Conservation (phyloP, 2,329 filamentous ascomycete species). For the Diaporthe helianthi region DNA sequence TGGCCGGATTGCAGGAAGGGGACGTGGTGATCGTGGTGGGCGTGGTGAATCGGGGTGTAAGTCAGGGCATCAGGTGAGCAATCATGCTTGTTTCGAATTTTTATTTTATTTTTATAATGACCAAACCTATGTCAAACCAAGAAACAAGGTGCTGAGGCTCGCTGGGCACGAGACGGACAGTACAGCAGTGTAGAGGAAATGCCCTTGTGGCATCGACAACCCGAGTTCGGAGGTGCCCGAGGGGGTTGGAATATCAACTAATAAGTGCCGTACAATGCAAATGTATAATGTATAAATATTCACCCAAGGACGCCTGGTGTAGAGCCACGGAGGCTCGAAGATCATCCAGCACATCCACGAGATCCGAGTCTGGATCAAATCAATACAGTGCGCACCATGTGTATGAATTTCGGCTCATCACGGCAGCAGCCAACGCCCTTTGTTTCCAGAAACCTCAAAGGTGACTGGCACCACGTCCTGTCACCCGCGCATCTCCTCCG, state of each 20-base stretch:
- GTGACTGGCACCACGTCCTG: background rate
- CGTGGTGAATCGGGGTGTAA: too few species aligned
- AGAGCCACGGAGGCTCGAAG: too few species aligned
- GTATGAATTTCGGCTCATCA: constrained; percentile 5
- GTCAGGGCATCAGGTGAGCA: background rate
- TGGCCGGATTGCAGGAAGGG: background rate
- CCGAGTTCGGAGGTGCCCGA: background rate
- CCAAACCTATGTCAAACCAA: too few species aligned
- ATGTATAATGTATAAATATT: background rate
- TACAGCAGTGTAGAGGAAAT: background rate
- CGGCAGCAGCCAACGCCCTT: background rate
- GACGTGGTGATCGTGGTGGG: background rate
- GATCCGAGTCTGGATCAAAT: background rate
- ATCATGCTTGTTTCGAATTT: background rate
- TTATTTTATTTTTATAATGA: too few species aligned
- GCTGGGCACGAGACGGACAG: background rate
- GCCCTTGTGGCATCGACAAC: background rate
- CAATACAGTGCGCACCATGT: constrained; percentile 5
- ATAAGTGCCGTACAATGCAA: too few species aligned
- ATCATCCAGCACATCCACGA: background rate
- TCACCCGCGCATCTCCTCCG: background rate
- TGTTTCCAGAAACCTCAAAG: background rate
- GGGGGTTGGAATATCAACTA: too few species aligned
- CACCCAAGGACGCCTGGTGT: background rate
- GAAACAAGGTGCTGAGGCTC: background rate